Conservation (phyloP, 345 rosid genomes). For the Melaleuca alternifolia region DNA sequence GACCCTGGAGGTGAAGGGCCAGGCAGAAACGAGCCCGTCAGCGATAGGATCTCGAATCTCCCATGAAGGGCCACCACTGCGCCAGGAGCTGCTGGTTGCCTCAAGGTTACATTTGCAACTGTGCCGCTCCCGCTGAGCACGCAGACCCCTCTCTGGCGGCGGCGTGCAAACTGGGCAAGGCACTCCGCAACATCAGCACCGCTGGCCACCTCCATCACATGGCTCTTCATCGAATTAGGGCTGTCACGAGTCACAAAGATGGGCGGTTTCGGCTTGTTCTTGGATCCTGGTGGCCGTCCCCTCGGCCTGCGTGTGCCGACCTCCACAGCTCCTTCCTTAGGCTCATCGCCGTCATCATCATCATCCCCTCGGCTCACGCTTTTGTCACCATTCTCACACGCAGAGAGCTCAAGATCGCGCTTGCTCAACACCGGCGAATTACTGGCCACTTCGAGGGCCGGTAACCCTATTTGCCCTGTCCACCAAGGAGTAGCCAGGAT, state of each 20-base stretch:
- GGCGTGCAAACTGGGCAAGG: constrained; percentile 65
- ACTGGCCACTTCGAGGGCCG: background rate
- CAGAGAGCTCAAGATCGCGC: background rate
- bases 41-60: constrained; percentile 75
- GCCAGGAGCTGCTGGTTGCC: constrained; percentile 75
- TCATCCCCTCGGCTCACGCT: constrained; percentile 42
- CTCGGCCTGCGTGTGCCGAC: constrained; percentile 51
- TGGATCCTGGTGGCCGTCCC: constrained; percentile 89
- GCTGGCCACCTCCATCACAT: constrained; percentile 75
- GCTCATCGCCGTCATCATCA: constrained; percentile 4
- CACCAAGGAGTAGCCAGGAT: background rate
- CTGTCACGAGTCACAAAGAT: constrained; percentile 88
- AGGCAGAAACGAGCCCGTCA: constrained; percentile 77
- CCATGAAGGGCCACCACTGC: constrained; percentile 69
- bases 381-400: constrained; percentile 9
- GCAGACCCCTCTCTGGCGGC: constrained; percentile 79
- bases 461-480: background rate
- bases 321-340: constrained; percentile 1
- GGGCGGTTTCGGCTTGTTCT: constrained; percentile 77
- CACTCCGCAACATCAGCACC: constrained; percentile 80
- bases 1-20: constrained; percentile 93
- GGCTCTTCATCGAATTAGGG: constrained; percentile 82
- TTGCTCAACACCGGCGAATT: background rate
- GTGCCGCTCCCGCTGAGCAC: constrained; percentile 74
- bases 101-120: constrained; percentile 69